Evolutionary conservation across 257 asterid species (phyloP).

Genomic region (Nicotiana otophora): DNA sequence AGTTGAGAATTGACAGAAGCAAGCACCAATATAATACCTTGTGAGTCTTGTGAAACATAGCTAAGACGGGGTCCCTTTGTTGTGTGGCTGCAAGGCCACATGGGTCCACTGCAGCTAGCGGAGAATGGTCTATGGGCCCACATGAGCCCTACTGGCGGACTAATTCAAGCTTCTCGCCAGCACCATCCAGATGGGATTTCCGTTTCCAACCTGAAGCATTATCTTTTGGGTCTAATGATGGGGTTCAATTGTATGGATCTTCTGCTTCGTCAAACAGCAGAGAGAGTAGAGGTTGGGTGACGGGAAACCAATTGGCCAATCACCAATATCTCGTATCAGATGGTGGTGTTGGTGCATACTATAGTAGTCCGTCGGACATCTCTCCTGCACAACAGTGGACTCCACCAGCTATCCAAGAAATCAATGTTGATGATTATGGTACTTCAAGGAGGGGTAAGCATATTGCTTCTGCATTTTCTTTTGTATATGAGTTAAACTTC

Average conservation of each 20-base stretch:
- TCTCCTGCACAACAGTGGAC: constrained; percentile 85
- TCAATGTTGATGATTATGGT: constrained; percentile 59
- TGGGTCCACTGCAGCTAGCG: constrained; percentile 76
- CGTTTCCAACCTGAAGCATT: constrained; percentile 69
- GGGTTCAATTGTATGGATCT: constrained; percentile 65
- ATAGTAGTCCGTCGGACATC: constrained; percentile 83
- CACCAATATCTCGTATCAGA: constrained; percentile 68
- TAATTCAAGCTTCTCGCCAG: constrained; percentile 93
- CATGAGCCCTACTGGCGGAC: constrained; percentile 97
- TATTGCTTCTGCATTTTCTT: not conserved
- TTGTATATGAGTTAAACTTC: not conserved
- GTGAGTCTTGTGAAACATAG: constrained; percentile 57
- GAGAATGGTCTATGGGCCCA: constrained; percentile 95
- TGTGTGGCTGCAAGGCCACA: constrained; percentile 99
- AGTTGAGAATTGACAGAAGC: constrained; percentile 16
- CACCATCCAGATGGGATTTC: constrained; percentile 85
- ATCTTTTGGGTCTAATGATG: constrained; percentile 83
- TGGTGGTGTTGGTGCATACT: constrained; percentile 56
- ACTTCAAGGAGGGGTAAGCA: constrained; percentile 64
- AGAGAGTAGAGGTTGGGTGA: constrained; percentile 86
- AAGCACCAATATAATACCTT: constrained; percentile 18
- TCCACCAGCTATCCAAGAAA: constrained; percentile 85
- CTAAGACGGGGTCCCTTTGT: constrained; percentile 99
- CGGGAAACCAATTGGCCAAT: constrained; percentile 57
- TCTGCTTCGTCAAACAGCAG: constrained; percentile 89